These are phyloP conservation scores for Blepharisma stoltei DNA, from an alignment of 73 alveolate genomes.

Conservation along the genomic window DNA sequence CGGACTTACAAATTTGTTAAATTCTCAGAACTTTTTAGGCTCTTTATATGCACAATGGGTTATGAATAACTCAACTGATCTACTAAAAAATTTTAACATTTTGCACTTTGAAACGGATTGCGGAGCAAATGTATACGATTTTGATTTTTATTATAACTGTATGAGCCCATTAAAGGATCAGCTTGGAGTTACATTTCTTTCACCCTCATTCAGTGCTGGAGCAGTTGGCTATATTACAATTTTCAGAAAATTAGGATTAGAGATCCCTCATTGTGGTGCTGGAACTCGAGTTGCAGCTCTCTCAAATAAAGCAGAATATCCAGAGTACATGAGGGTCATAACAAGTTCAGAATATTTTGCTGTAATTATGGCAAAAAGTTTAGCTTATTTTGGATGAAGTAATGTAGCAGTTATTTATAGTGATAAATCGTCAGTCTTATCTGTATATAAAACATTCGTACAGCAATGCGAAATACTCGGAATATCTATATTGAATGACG, in stretches of 20 bases:
- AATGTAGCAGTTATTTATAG: neutral
- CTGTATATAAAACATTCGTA: neutral
- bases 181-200: conserved; percentile 1
- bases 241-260: neutral
- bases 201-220: neutral
- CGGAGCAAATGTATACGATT: neutral
- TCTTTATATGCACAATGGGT: too few relatives aligned
- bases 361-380: neutral
- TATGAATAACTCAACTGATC: too few relatives aligned
- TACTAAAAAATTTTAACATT: too few relatives aligned
- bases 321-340: neutral
- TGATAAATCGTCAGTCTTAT: neutral
- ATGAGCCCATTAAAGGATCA: neutral
- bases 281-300: neutral
- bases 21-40: too few relatives aligned
- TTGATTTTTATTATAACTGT: neutral
- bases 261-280: neutral
- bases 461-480: neutral
- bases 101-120: neutral
- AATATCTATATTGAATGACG: neutral
- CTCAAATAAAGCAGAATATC: neutral
- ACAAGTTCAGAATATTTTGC: neutral
- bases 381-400: neutral
- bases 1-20: too few relatives aligned
- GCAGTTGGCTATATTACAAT: neutral